Evolutionary conservation across 2,329 filamentous ascomycete genomes (phyloP).

Genomic region (Colletotrichum australisinense): DNA sequence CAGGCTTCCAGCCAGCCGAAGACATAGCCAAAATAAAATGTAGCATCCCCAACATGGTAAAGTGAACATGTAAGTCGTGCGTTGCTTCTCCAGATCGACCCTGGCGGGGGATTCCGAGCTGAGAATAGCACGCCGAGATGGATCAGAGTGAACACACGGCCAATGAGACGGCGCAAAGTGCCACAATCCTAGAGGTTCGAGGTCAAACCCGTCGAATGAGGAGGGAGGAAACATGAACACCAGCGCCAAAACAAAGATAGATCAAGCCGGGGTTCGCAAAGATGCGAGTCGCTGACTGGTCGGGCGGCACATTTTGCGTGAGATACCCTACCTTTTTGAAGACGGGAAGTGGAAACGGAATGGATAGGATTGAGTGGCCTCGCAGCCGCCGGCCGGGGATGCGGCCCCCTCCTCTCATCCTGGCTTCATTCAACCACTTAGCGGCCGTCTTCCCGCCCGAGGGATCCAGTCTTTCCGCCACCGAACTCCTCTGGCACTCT

Average conservation of each 20-base stretch:
- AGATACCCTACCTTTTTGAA: not conserved
- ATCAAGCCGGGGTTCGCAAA: not conserved
- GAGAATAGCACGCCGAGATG: slow-evolving; percentile 23
- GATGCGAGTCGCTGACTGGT: slow-evolving; percentile 5
- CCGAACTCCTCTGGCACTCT: not conserved
- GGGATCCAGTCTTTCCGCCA: not conserved
- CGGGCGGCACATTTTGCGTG: not conserved
- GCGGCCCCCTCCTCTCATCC: not conserved
- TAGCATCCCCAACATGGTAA: no score
- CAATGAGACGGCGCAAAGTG: slow-evolving; percentile 14
- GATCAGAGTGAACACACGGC: not conserved
- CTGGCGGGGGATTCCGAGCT: not conserved
- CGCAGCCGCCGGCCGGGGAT: slow-evolving; percentile 34
- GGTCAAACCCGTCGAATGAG: slow-evolving; percentile 6
- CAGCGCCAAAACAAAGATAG: slow-evolving; percentile 30
- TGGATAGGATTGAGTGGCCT: slow-evolving; percentile 16
- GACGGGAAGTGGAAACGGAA: slow-evolving; percentile 15
- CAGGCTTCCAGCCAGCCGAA: not conserved
- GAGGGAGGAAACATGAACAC: not conserved
- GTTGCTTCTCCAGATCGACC: slow-evolving; percentile 18
- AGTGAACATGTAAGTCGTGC: no score
- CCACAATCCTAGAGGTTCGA: not conserved
- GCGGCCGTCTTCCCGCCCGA: slow-evolving; percentile 5
- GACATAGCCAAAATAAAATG: no score
- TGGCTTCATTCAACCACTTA: slow-evolving; percentile 10